Evolutionary conservation across 2,329 filamentous ascomycete species (phyloP).

Genomic region (Paraphoma chrysanthemicola): DNA sequence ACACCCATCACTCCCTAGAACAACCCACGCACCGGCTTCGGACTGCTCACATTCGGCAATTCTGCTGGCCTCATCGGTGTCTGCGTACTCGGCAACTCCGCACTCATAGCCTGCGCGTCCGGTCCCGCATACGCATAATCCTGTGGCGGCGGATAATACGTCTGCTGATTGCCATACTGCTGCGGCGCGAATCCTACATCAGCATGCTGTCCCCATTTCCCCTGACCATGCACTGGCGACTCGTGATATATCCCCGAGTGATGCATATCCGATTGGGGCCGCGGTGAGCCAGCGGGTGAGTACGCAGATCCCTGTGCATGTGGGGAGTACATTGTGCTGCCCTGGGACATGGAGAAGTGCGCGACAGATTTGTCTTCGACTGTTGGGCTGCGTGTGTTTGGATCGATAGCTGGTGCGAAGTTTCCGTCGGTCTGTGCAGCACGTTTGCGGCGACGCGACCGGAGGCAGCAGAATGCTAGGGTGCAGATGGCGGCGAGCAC

Average conservation of each 20-base stretch:
- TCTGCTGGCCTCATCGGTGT: slow-evolving; percentile 4
- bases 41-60: slow-evolving; percentile 5
- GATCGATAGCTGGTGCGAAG: neutral
- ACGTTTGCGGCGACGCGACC: slow-evolving; percentile 22
- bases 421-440: neutral
- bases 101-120: neutral
- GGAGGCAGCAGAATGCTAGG: slow-evolving; percentile 30
- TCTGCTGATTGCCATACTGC: slow-evolving; percentile 1
- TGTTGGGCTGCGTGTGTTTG: neutral
- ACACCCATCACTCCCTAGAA: neutral
- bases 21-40: neutral
- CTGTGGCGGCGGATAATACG: slow-evolving; percentile 9
- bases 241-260: neutral
- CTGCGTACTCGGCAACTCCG: slow-evolving; percentile 6
- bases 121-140: neutral
- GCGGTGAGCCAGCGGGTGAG: slow-evolving; percentile 15
- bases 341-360: slow-evolving; percentile 7
- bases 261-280: slow-evolving; percentile 1
- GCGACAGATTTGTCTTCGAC: slow-evolving; percentile 2
- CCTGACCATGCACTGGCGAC: neutral
- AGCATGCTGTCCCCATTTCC: neutral
- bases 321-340: slow-evolving; percentile 15
- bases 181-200: neutral
- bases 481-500: slow-evolving; percentile 24
- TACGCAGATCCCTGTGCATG: slow-evolving; percentile 12